A percentile compares a stretch with the other conserved stretches of the same genome.
Evolutionary conservation across 2,329 filamentous ascomycete genomes (phyloP).

Genomic region (Zarea fungicola): DNA sequence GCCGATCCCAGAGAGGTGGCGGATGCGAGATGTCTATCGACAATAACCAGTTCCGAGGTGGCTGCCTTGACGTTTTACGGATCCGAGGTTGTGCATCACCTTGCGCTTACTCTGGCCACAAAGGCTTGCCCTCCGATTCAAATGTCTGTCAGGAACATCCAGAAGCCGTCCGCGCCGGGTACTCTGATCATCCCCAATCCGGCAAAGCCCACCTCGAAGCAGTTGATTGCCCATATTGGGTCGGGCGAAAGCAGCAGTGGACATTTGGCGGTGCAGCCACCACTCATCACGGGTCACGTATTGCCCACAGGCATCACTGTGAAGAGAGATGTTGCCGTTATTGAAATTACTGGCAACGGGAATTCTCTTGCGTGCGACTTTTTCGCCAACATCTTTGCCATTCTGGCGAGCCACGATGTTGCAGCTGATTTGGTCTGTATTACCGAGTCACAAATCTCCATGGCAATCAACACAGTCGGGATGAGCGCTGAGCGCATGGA

Average conservation of each 20-base stretch:
- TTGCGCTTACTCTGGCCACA: constrained; percentile 95
- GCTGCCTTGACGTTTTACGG: constrained; percentile 92
- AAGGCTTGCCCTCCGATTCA: constrained; percentile 72
- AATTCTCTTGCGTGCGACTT: no score
- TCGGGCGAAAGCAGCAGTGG: constrained; percentile 36
- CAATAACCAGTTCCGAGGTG: constrained; percentile 89
- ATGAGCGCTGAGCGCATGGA: no score
- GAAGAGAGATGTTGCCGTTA: constrained; percentile 92
- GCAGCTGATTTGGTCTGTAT: no score
- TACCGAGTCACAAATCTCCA: no score
- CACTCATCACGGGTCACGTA: constrained; percentile 29
- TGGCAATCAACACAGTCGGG: no score
- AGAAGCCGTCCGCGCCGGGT: constrained; percentile 72
- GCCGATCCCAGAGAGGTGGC: constrained; percentile 84
- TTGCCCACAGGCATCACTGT: constrained; percentile 83
- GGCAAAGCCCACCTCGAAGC: no score
- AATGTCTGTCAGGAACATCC: constrained; percentile 87
- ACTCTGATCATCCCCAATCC: no score
- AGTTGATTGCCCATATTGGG: no score
- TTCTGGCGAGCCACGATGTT: no score
- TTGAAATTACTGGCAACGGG: no score
- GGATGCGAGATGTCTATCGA: constrained; percentile 76
- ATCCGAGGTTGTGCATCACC: constrained; percentile 94
- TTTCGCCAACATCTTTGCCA: no score
- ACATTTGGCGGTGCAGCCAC: background rate